These are phyloP conservation scores for Agaricus sinodeliciosus DNA, from an alignment of 768 basidiomycete species.

Conservation along the genomic window DNA sequence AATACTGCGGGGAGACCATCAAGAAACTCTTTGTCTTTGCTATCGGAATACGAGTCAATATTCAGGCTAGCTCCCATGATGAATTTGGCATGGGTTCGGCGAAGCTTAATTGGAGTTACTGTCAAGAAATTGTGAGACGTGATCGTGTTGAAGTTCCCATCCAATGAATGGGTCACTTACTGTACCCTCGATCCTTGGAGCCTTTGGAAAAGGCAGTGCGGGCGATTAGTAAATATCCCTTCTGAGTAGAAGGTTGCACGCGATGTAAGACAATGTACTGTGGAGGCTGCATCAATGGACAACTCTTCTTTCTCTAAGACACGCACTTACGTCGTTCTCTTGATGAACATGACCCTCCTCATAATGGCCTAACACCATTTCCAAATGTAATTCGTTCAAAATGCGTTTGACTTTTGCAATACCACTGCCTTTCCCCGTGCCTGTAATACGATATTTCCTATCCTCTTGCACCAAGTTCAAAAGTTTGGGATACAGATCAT, in stretches of 20 bases:
- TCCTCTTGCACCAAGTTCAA: slow-evolving; percentile 84
- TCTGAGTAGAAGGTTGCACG: slow-evolving; percentile 84
- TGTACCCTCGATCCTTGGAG: slow-evolving; percentile 70
- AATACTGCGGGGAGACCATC: slow-evolving; percentile 70
- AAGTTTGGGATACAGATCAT: slow-evolving; percentile 95
- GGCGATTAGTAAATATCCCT: slow-evolving; percentile 87
- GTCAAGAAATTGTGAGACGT: slow-evolving; percentile 3
- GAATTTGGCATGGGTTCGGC: slow-evolving; percentile 72
- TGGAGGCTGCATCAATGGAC: background rate
- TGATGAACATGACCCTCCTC: slow-evolving; percentile 96
- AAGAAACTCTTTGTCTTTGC: slow-evolving; percentile 45
- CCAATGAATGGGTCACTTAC: slow-evolving; percentile 47
- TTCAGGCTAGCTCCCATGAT: slow-evolving; percentile 74
- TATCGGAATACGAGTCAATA: slow-evolving; percentile 53
- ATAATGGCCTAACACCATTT: slow-evolving; percentile 85
- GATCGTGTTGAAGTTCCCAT: background rate
- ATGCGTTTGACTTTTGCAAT: slow-evolving; percentile 60
- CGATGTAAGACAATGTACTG: slow-evolving; percentile 94
- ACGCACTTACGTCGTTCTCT: slow-evolving; percentile 77
- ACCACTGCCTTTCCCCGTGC: slow-evolving; percentile 46
- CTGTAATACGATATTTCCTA: slow-evolving; percentile 68
- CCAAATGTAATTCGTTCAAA: slow-evolving; percentile 81
- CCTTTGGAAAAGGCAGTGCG: slow-evolving; percentile 90
- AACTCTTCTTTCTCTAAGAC: background rate
- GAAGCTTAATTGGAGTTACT: slow-evolving; percentile 85